A percentile compares a stretch with the other conserved stretches of the same genome.
These are phyloP conservation scores for Porpolomopsis calyptriformis DNA, from an alignment of 768 basidiomycete genomes.

Conservation along the genomic window DNA sequence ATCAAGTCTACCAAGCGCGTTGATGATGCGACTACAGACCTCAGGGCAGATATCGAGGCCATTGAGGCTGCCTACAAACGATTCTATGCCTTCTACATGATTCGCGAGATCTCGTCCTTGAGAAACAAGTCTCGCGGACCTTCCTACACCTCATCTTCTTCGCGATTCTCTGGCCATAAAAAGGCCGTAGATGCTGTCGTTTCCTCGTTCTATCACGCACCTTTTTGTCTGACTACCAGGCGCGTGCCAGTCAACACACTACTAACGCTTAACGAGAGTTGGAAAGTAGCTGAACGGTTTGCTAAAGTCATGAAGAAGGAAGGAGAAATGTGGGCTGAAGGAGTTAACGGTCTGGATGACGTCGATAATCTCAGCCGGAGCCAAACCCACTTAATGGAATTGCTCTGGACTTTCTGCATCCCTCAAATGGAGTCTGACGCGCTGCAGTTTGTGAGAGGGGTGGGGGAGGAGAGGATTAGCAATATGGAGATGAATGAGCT, in stretches of 20 bases:
- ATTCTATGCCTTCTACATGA: too few species aligned
- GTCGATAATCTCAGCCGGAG: neutral
- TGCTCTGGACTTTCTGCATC: neutral
- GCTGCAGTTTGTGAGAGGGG: neutral
- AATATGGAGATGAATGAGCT: neutral
- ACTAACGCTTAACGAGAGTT: neutral
- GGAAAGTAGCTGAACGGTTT: neutral
- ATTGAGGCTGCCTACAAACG: too few species aligned
- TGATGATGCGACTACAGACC: too few species aligned
- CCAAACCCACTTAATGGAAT: constrained; percentile 2
- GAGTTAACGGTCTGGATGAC: neutral
- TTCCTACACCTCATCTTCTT: too few species aligned
- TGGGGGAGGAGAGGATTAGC: neutral
- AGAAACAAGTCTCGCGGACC: too few species aligned
- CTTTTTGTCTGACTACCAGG: neutral
- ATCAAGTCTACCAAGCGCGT: too few species aligned
- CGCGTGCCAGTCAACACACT: neutral
- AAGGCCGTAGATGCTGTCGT: neutral
- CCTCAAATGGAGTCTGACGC: neutral
- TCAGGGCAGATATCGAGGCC: too few species aligned
- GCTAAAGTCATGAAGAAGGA: neutral
- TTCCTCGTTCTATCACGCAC: neutral
- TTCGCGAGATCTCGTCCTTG: too few species aligned
- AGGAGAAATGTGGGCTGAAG: neutral
- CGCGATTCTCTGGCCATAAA: too few species aligned